Base-by-base conservation (phyloP, 352 stramenopile genomes). In the Pythium folliculosum region DNA sequence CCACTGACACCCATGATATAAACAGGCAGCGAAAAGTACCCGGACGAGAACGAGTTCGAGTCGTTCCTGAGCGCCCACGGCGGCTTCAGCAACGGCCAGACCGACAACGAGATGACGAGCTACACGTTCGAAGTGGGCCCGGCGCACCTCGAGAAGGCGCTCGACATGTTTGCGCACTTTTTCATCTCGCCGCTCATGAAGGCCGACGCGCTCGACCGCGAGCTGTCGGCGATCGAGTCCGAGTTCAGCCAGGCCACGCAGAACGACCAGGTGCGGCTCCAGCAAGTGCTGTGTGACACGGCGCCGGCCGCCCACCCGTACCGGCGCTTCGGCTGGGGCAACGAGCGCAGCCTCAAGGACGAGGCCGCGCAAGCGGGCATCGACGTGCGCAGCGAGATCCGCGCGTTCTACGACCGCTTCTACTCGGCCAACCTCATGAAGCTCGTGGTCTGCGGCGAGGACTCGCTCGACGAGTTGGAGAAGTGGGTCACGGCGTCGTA, bases 121-220 rank as follows among this genome's bases (percentile, higher is more conserved):
- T 97, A 91, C 73, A 86, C 94, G 54, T 97, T 97, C 75, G 84
- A 95, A 60, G 76, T 95, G 1, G 60, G 73, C 6, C 66, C 68
- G 22, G 22, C 32, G 21, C 53, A 74, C 12, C 66, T 89, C 17
- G 40, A 63, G 9, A 49, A 80, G 43, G 77, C 80, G 6, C 67
- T 93, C 1, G 81, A 93, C 47, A 91, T 88, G 57, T 97, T 97
- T 78, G 83, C 88, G 19, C 83, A 96, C 63, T 97, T 96, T 63
- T 97, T 97, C 70, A 81, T 96, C 45, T 72, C 66, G 2, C 89
- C 89, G 25, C 60, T 91, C n/a, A 76, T 93, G 57, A 71, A 76
- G 35, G 30, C 44, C 7, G 76, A 88, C 13, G 67, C 73, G 40
- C 76, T 80, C 49, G 72, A 78, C 12, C 72, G 84, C 17, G 85